phyloP scores from a whole-genome alignment of 202 grass and related monocot species.

The Saccharum hybrid region DNA sequence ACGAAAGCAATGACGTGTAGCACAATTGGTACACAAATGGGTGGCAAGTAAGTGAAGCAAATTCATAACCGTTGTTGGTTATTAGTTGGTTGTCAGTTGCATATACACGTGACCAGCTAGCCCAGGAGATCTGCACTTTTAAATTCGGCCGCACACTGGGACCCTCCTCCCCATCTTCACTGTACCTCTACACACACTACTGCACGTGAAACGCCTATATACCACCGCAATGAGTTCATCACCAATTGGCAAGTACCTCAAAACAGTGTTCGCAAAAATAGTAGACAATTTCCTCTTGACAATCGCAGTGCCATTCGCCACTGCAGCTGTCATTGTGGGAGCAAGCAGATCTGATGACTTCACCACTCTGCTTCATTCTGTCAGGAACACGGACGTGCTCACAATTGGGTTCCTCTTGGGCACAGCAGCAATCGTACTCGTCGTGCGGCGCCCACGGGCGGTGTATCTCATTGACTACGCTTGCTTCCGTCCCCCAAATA shows the following conservation, averaged over 20 bases:
- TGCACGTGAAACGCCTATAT: not conserved
- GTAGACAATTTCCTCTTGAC: not conserved
- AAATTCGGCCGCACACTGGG: not conserved
- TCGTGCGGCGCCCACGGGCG: not conserved
- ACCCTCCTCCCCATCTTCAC: not conserved
- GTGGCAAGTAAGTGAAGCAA: no score
- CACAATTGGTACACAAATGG: no score
- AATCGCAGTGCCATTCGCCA: not conserved
- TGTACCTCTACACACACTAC: not conserved
- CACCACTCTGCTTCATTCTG: not conserved
- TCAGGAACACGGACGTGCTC: not conserved
- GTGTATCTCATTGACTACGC: not conserved
- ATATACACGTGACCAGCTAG: no score
- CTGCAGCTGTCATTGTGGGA: not conserved
- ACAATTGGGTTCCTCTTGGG: not conserved
- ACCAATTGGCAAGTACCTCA: not conserved
- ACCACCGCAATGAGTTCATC: not conserved
- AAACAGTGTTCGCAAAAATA: not conserved
- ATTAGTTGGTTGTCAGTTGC: no score
- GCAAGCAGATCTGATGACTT: not conserved
- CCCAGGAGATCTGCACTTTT: not conserved
- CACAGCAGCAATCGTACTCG: not conserved
- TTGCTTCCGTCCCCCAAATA: not conserved
- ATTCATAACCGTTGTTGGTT: no score
- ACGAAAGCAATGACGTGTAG: no score